Evolutionary conservation across 441 rosid genomes (phyloP).

Genomic region (California macrophylla): DNA sequence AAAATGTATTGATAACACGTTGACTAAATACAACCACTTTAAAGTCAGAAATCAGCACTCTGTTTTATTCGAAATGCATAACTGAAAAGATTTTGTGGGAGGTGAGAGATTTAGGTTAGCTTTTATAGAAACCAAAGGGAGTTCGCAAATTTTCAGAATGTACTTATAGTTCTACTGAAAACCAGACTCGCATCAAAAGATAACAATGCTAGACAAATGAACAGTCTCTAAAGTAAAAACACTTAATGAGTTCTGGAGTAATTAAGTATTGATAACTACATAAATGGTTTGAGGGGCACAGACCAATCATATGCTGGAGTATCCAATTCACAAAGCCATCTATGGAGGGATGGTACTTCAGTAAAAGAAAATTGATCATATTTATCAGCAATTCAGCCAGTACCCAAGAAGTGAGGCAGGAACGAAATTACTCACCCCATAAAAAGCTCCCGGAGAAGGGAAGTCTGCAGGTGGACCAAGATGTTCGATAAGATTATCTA

Average conservation of each 20-base stretch:
- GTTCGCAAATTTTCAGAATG: neutral
- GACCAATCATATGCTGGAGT: neutral
- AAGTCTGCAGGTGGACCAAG: slow-evolving; percentile 29
- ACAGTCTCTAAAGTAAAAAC: neutral
- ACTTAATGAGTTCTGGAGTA: neutral
- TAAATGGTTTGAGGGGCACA: neutral
- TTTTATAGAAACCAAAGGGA: neutral
- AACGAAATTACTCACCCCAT: slow-evolving; percentile 30
- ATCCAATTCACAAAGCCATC: neutral
- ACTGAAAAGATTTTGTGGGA: neutral
- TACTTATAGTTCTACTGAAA: neutral
- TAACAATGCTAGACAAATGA: neutral
- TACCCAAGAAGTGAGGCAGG: neutral
- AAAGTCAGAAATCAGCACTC: neutral
- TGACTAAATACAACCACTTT: neutral
- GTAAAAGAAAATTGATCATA: neutral
- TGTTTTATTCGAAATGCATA: neutral
- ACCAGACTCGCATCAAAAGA: neutral
- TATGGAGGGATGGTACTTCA: neutral
- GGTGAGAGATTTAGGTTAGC: neutral
- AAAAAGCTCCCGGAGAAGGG: slow-evolving; percentile 49
- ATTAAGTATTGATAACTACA: neutral
- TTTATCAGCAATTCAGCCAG: neutral
- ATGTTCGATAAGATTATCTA: slow-evolving; percentile 42
- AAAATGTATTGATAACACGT: neutral